These are phyloP conservation scores for Hymenoscyphus linearis DNA, from an alignment of 2,329 filamentous ascomycete species.

Conservation along the genomic window DNA sequence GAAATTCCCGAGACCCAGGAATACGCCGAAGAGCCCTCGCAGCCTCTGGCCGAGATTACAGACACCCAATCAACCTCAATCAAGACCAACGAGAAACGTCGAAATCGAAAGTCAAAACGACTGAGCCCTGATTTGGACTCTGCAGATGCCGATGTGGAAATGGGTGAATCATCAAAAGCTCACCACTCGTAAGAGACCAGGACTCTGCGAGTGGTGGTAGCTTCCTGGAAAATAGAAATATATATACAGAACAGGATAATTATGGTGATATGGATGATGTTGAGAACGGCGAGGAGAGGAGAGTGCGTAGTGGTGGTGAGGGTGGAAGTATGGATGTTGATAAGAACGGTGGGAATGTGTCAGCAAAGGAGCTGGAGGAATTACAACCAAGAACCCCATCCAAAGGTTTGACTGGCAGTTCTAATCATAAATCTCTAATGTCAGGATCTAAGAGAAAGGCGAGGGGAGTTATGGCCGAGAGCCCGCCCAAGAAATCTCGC, in stretches of 20 bases:
- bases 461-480: not conserved
- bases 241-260: conserved; percentile 3
- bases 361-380: not conserved
- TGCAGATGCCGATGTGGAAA: conserved; percentile 12
- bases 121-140: not conserved
- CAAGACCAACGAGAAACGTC: conserved; percentile 9
- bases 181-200: conserved; percentile 34
- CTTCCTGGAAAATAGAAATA: conserved; percentile 26
- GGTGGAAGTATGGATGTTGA: not conserved
- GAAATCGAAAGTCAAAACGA: conserved; percentile 7
- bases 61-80: conserved; percentile 13
- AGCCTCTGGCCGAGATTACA: conserved; percentile 14
- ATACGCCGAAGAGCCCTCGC: not conserved
- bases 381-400: not conserved
- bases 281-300: not conserved
- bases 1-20: conserved; percentile 1
- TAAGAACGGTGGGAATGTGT: not conserved
- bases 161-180: conserved; percentile 25
- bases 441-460: not conserved
- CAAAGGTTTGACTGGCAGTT: not conserved
- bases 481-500: too few species aligned
- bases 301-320: not conserved
- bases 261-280: not conserved
- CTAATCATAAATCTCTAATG: not conserved
- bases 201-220: conserved; percentile 32